Base-by-base conservation (phyloP, 2,329 filamentous ascomycete species). In the Cladosporium velox region DNA sequence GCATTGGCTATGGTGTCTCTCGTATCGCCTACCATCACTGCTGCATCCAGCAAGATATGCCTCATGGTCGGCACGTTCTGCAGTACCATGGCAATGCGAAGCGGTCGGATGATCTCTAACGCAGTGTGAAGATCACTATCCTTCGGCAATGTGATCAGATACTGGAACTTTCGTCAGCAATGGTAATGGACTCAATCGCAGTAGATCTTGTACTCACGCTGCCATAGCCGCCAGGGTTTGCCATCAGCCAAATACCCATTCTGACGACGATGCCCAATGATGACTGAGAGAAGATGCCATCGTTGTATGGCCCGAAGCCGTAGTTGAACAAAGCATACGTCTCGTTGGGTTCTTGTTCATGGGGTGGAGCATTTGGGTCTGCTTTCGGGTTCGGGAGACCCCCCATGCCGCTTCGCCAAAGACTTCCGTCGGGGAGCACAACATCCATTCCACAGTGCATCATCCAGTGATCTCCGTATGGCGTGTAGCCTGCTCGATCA, bases 201-300 rank as follows among this genome's bases (percentile, higher is more conserved):
- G 21, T 49, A 10, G 10, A 49, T n/a, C n/a, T 2, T 28, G 18
- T 18, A 41, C 55, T 58, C 12, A 58, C 55, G 24, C 44, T 61
- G 26, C 49, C 24, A 67, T 82, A 81, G 1, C 81, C 82, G 11
- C 79, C 82, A 0, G 82, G 83, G 55, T 84, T 84, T 1, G 81
- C 80, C 84, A 86, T 86, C 38, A 87, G 76, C 75, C 78, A 81
- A 69, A 86, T 79, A 0, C 84, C 85, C 79, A 87, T 83, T 72
- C 86, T 86, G 6, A 72, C 72, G 2, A 77, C 76, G 30, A 78
- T 77, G 7, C 77, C 77, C 15, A 78, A 71, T 24, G 76, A 77
- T 34, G 72, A 73, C 59, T 79, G 77, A 0, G 77, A 72, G 67
- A 78, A 78, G 57, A 77, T 74, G 55, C 76, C 77, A 64, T 78